A percentile compares a stretch with the other conserved stretches of the same genome.
Conservation (phyloP, 2,329 filamentous ascomycete species). For the Colletotrichum spinosum region DNA sequence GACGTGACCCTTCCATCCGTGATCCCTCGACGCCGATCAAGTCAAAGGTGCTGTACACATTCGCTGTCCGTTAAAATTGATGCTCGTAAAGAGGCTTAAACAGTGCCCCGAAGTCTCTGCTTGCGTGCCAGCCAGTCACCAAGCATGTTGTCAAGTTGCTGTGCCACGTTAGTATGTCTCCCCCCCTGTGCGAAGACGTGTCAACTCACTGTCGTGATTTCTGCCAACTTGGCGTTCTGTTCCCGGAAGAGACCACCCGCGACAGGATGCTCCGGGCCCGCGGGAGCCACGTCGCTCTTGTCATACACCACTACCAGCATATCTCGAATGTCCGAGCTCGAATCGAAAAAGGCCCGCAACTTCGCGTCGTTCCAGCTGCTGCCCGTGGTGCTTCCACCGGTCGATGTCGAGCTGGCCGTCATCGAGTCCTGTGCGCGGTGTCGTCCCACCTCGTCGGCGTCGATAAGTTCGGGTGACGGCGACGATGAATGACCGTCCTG, state of each 20-base stretch:
- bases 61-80: constrained; percentile 31
- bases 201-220: constrained; percentile 79
- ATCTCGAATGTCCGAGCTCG: constrained; percentile 88
- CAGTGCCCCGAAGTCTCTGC: constrained; percentile 67
- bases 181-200: neutral
- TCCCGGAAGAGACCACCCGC: constrained; percentile 85
- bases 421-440: constrained; percentile 59
- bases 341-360: constrained; percentile 90
- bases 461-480: constrained; percentile 71
- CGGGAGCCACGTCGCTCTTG: constrained; percentile 84
- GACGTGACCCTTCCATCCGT: constrained; percentile 24
- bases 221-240: constrained; percentile 85
- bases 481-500: constrained; percentile 76
- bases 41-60: constrained; percentile 35
- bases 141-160: constrained; percentile 88
- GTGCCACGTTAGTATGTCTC: constrained; percentile 39
- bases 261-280: constrained; percentile 86
- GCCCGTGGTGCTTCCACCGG: constrained; percentile 58
- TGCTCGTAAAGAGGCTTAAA: constrained; percentile 46
- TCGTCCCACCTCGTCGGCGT: constrained; percentile 55
- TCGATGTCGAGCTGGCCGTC: constrained; percentile 62
- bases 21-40: constrained; percentile 34
- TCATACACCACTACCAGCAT: constrained; percentile 93
- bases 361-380: constrained; percentile 86
- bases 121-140: constrained; percentile 83